Conservation (phyloP, 164 flowering plant genomes). For the Cinnamomum micranthum region DNA sequence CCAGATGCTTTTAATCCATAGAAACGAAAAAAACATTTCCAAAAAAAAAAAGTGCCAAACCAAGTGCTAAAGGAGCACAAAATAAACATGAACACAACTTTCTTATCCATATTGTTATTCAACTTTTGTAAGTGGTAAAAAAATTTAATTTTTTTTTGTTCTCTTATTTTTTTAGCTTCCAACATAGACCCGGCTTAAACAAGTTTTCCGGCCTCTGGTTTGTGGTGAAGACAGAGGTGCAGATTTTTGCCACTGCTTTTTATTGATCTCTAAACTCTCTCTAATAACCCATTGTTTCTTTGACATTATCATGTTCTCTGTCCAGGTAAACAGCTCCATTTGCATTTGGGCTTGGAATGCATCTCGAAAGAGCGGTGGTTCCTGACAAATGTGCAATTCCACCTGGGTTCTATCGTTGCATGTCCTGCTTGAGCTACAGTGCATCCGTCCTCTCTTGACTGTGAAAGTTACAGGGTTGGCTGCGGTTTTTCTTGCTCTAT, state of each 20-base stretch:
- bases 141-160: too few species aligned
- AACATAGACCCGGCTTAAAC: constrained; percentile 9
- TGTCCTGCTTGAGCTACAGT: constrained; percentile 32
- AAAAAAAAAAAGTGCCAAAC: too few species aligned
- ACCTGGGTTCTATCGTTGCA: constrained; percentile 24
- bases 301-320: neutral
- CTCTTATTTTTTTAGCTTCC: constrained; percentile 11
- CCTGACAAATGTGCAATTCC: constrained; percentile 9
- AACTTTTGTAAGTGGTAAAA: neutral
- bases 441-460: constrained; percentile 7
- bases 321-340: constrained; percentile 24
- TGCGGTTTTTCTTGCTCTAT: constrained; percentile 18
- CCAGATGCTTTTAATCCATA: too few species aligned
- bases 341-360: neutral
- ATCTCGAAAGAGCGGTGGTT: neutral
- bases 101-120: neutral
- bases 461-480: constrained; percentile 9
- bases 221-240: constrained; percentile 21
- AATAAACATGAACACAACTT: neutral
- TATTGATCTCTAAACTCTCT: neutral
- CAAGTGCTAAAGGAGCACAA: neutral
- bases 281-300: neutral
- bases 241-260: constrained; percentile 4
- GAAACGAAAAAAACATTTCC: too few species aligned
- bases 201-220: constrained; percentile 16